Base-by-base conservation (phyloP, 2,329 filamentous ascomycete genomes). In the Colletotrichum lini region DNA sequence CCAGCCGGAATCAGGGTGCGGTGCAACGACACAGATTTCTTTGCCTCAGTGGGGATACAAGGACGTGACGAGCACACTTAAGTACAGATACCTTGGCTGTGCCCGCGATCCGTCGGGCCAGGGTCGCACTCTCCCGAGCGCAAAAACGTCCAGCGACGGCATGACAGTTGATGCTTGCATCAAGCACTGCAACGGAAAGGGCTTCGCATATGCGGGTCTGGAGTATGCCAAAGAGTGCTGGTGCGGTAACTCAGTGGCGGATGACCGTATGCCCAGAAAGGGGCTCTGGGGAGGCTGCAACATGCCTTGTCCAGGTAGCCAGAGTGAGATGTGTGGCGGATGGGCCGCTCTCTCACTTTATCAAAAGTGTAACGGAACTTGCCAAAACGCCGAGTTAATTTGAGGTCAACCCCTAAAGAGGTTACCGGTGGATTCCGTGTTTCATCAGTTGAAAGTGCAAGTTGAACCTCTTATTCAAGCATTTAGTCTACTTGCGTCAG, bases 11-110 rank as follows among this genome's bases (percentile, higher is more conserved):
- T 38, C 74, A 9, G 65, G 67, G 52, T 83, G 81, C 60, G 81
- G 80, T 67, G 80, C 82, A 30, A 78, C 78, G 4, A 79, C 80
- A 5, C 70, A 76, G 23, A 84, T 85, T 68, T 82, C 82, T 4
- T 59, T 77, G 10, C 79, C 78, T 8, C 70, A 79, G n/a, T 78
- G 79, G 49, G 82, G 82, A 64, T 87, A 80, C 76, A 84, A 82
- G n/a, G 83, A 88, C 69, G 76, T 86, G 18, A 85, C 82, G 3
- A 74, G 74, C 21, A 80, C 80, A 45, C 79, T 82, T 60, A 79
- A 80, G 2, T 90, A 87, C 84, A 79, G 78, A 26, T 89, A 89
- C 74, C 73, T 83, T n/a, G 87, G 87, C 45, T 90, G 88, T 75
- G 87, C 84, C 38, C 60, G 73, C 16, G 81, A 83, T 62, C 73